Percentiles rank a stretch among this genome's conserved stretches.
Conservation (phyloP, 306 rosid genomes). For the Trichosanthes truncata region DNA sequence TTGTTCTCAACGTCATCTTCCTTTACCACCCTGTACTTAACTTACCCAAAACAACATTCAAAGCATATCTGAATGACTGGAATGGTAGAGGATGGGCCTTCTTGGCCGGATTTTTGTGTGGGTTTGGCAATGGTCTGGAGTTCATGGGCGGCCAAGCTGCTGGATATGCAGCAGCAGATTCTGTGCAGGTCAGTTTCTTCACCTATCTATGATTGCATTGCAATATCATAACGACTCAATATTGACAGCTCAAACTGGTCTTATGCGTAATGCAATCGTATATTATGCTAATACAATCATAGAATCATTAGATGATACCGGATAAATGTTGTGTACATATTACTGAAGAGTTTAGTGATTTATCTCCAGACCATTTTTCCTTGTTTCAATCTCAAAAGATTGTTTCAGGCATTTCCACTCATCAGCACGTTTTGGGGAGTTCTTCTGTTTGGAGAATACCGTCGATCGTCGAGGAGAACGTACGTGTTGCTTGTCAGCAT, state of each 20-base stretch:
- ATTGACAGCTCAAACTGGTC: background rate
- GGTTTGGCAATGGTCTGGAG: constrained; percentile 87
- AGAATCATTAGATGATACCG: background rate
- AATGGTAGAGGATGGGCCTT: constrained; percentile 90
- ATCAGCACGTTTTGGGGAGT: constrained; percentile 88
- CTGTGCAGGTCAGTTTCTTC: constrained; percentile 69
- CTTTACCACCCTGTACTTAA: constrained; percentile 63
- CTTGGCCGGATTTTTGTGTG: constrained; percentile 84
- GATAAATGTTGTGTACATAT: background rate
- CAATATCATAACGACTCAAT: background rate
- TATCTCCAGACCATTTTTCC: background rate
- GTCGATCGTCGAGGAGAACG: constrained; percentile 66
- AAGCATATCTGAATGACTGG: constrained; percentile 67
- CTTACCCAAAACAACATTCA: constrained; percentile 59
- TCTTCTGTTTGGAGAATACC: constrained; percentile 63
- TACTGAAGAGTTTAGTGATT: background rate
- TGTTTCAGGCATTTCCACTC: constrained; percentile 75
- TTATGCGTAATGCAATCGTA: background rate
- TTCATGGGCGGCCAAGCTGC: constrained; percentile 99
- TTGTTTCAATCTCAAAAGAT: background rate
- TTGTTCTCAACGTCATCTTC: constrained; percentile 63
- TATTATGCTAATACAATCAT: background rate
- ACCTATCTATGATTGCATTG: background rate
- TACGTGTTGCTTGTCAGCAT: constrained; percentile 46
- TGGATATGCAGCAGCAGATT: constrained; percentile 97